Evolutionary conservation across 2,329 filamentous ascomycete genomes (phyloP).

Genomic region (Biscogniauxia marginata): DNA sequence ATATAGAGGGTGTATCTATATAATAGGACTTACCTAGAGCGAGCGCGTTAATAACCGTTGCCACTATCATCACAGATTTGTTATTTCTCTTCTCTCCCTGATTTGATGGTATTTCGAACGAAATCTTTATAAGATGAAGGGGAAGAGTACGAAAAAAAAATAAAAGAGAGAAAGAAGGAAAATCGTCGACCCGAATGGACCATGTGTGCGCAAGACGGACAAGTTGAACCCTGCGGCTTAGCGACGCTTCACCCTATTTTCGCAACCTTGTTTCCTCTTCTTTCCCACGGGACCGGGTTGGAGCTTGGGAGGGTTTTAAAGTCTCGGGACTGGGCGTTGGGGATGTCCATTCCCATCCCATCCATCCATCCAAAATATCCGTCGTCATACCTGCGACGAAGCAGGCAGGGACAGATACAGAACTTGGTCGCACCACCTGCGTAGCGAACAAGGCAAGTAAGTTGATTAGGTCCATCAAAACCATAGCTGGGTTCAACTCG

Average conservation of each 20-base stretch:
- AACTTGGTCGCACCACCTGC: background rate
- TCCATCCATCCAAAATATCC: background rate
- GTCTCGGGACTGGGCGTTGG: conserved; percentile 14
- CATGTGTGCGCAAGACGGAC: background rate
- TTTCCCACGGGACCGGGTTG: no score
- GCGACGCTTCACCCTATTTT: background rate
- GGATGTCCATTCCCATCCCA: conserved; percentile 8
- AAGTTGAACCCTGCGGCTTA: background rate
- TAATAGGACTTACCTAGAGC: background rate
- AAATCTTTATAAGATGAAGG: background rate
- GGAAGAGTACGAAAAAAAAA: background rate
- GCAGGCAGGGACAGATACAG: no score
- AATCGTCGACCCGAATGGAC: background rate
- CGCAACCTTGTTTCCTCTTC: background rate
- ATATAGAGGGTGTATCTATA: background rate
- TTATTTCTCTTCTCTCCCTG: background rate
- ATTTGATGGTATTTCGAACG: background rate
- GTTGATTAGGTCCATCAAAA: background rate
- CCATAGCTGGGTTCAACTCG: background rate
- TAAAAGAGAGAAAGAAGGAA: background rate
- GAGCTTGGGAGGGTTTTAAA: background rate
- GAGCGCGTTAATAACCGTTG: background rate
- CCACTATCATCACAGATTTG: background rate
- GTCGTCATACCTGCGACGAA: no score
- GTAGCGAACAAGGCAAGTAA: background rate